Evolutionary conservation across 352 stramenopile genomes (phyloP), one percentile per base, ranked within the genome.

Genomic region (Blastocystis sp.): DNA sequence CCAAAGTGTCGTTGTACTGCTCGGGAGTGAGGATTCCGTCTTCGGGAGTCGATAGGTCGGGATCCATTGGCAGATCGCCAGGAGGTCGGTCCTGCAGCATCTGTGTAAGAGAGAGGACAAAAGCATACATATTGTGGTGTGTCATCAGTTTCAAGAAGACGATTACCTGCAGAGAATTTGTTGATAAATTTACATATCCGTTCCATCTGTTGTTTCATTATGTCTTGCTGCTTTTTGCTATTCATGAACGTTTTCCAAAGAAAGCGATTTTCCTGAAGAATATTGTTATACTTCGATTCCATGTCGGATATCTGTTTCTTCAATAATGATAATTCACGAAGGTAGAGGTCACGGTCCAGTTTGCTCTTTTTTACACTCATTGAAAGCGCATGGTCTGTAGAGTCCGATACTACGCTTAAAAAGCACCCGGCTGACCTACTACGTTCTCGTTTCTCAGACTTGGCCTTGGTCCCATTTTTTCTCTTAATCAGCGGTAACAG

Each of bases 141-240:
- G 16, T 85, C 73, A 39, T 85, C 20, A 9, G 34, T 50, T 24
- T 85, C 73, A 11, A 47, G 73, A 18, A 85, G 8, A n/a, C 73
- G 73, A 24, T 65, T 85, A 18, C 70, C 26, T 18, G 78, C 26
- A 76, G 73, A 78, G 20, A 89, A 30, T 41, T 89, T 89, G 66
- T 78, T 76, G 26, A 89, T 20, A 30, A 89, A 89, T 11, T 45
- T 39, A 43, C 66, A 89, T 4, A 89, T 65, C 13, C 66, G 63
- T 34, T 89, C 78, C 78, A 89, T 89, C 55, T 89, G 78, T 39
- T 78, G 63, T 41, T 89, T 89, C 78, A 89, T 76, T 47, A 30
- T 62, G 41, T 89, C 78, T 64, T 89, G 78, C 47, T 79, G 63
- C 64, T 89, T 56, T 37, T 89, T 89, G 41, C 53, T 76, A 16